These are phyloP conservation scores for Pichia heedii DNA, from an alignment of 805 yeast species.

Conservation along the genomic window DNA sequence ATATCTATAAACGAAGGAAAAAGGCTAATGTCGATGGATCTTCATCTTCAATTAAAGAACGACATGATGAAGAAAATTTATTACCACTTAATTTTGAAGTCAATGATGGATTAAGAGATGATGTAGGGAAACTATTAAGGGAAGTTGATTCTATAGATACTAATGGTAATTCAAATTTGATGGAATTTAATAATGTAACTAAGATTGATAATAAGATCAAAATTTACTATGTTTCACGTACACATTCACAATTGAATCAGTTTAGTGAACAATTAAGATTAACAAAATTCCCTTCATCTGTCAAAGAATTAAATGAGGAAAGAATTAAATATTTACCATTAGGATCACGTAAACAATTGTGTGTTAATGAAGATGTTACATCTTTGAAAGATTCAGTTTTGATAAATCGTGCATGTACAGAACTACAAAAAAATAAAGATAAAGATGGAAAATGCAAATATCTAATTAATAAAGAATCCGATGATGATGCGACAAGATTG, in stretches of 20 bases:
- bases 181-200: constrained; percentile 14
- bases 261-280: constrained; percentile 63
- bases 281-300: constrained; percentile 57
- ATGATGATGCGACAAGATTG: constrained; percentile 32
- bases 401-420: constrained; percentile 76
- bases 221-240: constrained; percentile 71
- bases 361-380: constrained; percentile 60
- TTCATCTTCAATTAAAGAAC: too few relatives aligned
- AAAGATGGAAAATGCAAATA: constrained; percentile 30
- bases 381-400: constrained; percentile 38
- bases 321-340: constrained; percentile 60
- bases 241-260: constrained; percentile 83
- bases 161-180: background rate
- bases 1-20: constrained; percentile 20
- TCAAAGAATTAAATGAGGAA: constrained; percentile 33
- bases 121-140: constrained; percentile 40
- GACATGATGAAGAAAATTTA: constrained; percentile 10
- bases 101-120: constrained; percentile 28
- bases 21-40: too few relatives aligned
- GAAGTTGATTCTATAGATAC: constrained; percentile 27
- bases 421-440: constrained; percentile 39
- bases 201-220: constrained; percentile 31
- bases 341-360: constrained; percentile 79
- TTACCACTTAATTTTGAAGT: constrained; percentile 25
- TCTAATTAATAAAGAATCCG: constrained; percentile 29